Evolutionary conservation across 1,139 yeast genomes (phyloP).

Genomic region (Taphrina deformans): DNA sequence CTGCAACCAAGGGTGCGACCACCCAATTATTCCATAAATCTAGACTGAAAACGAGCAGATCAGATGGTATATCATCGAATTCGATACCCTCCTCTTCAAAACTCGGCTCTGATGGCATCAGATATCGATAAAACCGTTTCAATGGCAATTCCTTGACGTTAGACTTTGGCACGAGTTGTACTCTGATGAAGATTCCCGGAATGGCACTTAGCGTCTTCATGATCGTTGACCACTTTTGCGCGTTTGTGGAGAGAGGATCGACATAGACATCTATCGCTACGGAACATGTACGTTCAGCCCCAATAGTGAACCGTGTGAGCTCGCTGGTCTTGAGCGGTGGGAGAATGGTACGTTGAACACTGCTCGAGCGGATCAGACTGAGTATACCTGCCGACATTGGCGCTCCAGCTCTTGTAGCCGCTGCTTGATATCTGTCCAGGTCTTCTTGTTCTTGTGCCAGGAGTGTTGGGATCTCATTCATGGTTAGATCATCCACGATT

Average conservation of each 20-base stretch:
- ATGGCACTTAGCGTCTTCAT: slow-evolving; percentile 51
- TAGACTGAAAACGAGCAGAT: slow-evolving; percentile 56
- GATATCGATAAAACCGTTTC: slow-evolving; percentile 61
- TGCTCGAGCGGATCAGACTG: slow-evolving; percentile 13
- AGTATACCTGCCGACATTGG: slow-evolving; percentile 17
- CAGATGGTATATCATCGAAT: slow-evolving; percentile 52
- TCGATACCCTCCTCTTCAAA: slow-evolving; percentile 42
- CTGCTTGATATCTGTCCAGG: slow-evolving; percentile 9
- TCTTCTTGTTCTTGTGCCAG: slow-evolving; percentile 30
- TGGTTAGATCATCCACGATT: slow-evolving; percentile 9
- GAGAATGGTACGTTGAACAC: slow-evolving; percentile 2
- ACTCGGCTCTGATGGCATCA: slow-evolving; percentile 44
- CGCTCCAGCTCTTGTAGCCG: slow-evolving; percentile 18
- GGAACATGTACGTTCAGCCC: slow-evolving; percentile 39
- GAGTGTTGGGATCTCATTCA: slow-evolving; percentile 22
- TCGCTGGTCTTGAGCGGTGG: slow-evolving; percentile 30
- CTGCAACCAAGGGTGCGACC: slow-evolving; percentile 53
- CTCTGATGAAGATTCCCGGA: slow-evolving; percentile 50
- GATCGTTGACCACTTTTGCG: slow-evolving; percentile 63
- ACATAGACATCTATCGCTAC: slow-evolving; percentile 58
- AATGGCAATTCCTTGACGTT: slow-evolving; percentile 52
- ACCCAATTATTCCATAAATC: slow-evolving; percentile 71
- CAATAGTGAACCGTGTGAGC: slow-evolving; percentile 40
- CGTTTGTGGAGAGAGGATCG: slow-evolving; percentile 69
- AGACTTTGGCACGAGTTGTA: slow-evolving; percentile 62